A percentile compares a stretch with the other conserved stretches of the same genome.
phyloP scores from a whole-genome alignment of 768 basidiomycete genomes.

The Terana coerulea region DNA sequence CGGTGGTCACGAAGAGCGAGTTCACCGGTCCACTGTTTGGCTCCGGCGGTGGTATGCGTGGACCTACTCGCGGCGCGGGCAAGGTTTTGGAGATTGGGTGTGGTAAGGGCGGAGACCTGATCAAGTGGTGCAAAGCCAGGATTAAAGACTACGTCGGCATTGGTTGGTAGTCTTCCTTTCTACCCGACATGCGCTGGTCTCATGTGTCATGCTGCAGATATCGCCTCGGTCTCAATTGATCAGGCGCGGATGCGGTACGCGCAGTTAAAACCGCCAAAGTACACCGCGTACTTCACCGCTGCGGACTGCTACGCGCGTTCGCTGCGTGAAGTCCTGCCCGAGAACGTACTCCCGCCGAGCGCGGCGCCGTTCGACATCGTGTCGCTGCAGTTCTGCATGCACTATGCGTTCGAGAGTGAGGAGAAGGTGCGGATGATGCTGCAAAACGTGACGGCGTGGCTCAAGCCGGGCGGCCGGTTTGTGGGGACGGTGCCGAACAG shows the following conservation, averaged over 20 bases:
- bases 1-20: slow-evolving; percentile 47
- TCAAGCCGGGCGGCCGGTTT: slow-evolving; percentile 85
- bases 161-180: slow-evolving; percentile 45
- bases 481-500: slow-evolving; percentile 97
- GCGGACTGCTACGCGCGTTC: slow-evolving; percentile 85
- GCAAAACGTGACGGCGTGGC: slow-evolving; percentile 76
- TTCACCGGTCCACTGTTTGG: slow-evolving; percentile 12
- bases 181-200: background rate
- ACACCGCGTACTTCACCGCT: slow-evolving; percentile 78
- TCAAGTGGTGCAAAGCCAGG: slow-evolving; percentile 89
- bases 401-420: slow-evolving; percentile 95
- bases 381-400: slow-evolving; percentile 99
- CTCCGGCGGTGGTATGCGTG: slow-evolving; percentile 16
- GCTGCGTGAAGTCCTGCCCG: slow-evolving; percentile 65
- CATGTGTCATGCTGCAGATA: slow-evolving; percentile 48
- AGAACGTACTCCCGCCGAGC: slow-evolving; percentile 43
- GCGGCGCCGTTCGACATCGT: slow-evolving; percentile 82
- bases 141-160: slow-evolving; percentile 77
- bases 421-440: slow-evolving; percentile 90
- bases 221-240: slow-evolving; percentile 82
- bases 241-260: slow-evolving; percentile 79
- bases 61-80: slow-evolving; percentile 39
- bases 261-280: slow-evolving; percentile 49
- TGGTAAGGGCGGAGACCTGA: slow-evolving; percentile 98
- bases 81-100: slow-evolving; percentile 96